Base-by-base conservation (phyloP, 768 basidiomycete genomes). In the Boletus rubescentipes region DNA sequence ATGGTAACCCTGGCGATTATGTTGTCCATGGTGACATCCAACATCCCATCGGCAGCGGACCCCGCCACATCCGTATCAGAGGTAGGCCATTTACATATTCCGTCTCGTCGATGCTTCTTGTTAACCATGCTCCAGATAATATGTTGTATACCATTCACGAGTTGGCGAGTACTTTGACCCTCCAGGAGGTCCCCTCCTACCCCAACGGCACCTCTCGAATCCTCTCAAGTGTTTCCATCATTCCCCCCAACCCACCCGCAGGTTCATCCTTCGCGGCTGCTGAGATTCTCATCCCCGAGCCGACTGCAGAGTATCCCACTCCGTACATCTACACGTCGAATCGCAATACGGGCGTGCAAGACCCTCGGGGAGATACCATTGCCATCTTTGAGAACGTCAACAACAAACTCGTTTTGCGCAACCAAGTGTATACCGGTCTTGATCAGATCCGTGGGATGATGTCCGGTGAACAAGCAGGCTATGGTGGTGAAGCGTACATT, bases 301-400 rank as follows among this genome's bases (percentile, higher is more conserved):
- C 77, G 2, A 77, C 77, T 1, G 23, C 51, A 3, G 61, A 63
- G 20, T 88, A 83, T 73, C 78, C 77, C 0, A 72, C 59, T 4
- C 75, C 79, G 0, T 83, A 80, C 59, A 79, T 88, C 59, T 89
- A 88, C 69, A 77, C 75, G 18, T 86, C 86, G 5, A 89, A 89
- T 71, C 77, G 87, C 38, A 86, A 88, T 67, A 74, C 73, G 0
- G 82, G 77, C 18, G 67, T 72, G 5, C 72, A 73, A 49, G 81
- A 82, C 50, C 66, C 79, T 21, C 75, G 77, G 9, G 83, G 84
- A 8, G 86, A 88, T 66, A 74, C 84, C 0, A 84, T 88, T 45
- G 84, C 82, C 6, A 81, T 87, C 44, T 85, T 82, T 60, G 74
- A 80, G 56, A 74, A 75, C 38, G 64, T 81, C 35, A 30, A 70